Base-by-base conservation (phyloP, 2,329 filamentous ascomycete genomes). In the Talaromyces amestolkiae region DNA sequence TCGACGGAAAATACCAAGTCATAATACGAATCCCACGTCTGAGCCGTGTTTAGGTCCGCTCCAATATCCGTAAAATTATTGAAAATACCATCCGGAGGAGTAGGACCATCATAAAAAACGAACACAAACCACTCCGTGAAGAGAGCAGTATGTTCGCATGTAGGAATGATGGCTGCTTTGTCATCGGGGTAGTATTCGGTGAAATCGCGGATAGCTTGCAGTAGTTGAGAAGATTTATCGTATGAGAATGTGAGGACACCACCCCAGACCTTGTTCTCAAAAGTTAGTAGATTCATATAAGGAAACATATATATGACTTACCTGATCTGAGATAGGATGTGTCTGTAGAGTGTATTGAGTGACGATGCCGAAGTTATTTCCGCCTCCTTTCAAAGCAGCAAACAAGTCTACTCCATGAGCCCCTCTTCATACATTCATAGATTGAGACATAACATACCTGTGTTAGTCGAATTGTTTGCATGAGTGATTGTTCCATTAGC, bases 151-250 rank as follows among this genome's bases (percentile, higher is more conserved):
- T 82, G 77, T 70, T 86, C 80, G 2, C 81, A 80, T 0, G 85
- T 88, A 56, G 85, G 74, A 67, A 89, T 88, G 54, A 89, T 82
- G 13, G 81, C 85, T 0, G 86, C 87, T 72, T 87, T 87, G 66
- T 83, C 79, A 69, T 89, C 86, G 0, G 80, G 76, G 70, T 86
- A 85, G 73, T 88, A 69, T 53, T 76, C 74, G 7, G 71, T 72
- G 59, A 78, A 79, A 58, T 77, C 73, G 17, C 75, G 72, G 19
- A 78, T 65, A 2, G 75, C 77, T 13, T 70, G 65, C 4, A 77
- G 68, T 6, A 78, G 51, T 56, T 77, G 70, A 5, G 76, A 70
- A 5, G 79, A 78, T 69, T 76, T 72, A 70, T 74, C 75, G 56
- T 69, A 68, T 72, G 69, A 78, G 82, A 54, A 83, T 68, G 35